Evolutionary conservation across 306 rosid genomes (phyloP).

Genomic region (Dalbergia cultrata): DNA sequence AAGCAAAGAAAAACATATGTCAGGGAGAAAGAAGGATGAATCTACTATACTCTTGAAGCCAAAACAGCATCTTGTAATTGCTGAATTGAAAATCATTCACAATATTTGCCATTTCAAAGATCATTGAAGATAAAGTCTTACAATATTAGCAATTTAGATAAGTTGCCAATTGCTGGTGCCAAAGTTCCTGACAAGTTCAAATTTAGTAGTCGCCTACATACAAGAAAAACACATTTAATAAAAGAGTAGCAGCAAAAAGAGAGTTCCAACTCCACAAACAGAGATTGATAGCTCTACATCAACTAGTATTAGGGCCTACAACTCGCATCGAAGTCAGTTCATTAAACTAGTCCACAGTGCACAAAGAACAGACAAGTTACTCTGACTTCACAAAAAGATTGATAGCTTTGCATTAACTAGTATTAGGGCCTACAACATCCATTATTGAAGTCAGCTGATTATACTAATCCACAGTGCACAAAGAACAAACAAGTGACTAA

Average conservation of each 20-base stretch:
- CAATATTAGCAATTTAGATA: conserved; percentile 69
- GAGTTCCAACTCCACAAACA: conserved; percentile 36
- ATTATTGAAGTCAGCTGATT: not conserved
- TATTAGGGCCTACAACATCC: conserved; percentile 1
- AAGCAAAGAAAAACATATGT: conserved; percentile 40
- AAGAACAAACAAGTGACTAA: conserved; percentile 18
- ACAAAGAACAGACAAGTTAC: too few relatives aligned
- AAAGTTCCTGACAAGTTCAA: conserved; percentile 73
- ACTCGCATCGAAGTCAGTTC: too few relatives aligned
- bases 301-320: not conserved
- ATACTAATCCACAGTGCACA: not conserved
- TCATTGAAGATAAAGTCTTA: conserved; percentile 51
- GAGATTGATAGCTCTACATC: conserved; percentile 18
- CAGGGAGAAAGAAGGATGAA: conserved; percentile 43
- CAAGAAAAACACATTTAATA: conserved; percentile 43
- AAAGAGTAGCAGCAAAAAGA: conserved; percentile 10
- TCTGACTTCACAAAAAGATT: not conserved
- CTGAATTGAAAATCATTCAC: conserved; percentile 24
- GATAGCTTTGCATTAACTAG: too few relatives aligned
- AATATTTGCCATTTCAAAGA: conserved; percentile 17
- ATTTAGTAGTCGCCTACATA: conserved; percentile 74
- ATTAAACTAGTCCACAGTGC: too few relatives aligned
- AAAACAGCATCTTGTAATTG: conserved; percentile 20
- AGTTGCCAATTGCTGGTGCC: conserved; percentile 82
- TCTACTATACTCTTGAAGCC: conserved; percentile 4